phyloP scores from a whole-genome alignment of 2,329 filamentous ascomycete species.

The Simplicillium aogashimaense region DNA sequence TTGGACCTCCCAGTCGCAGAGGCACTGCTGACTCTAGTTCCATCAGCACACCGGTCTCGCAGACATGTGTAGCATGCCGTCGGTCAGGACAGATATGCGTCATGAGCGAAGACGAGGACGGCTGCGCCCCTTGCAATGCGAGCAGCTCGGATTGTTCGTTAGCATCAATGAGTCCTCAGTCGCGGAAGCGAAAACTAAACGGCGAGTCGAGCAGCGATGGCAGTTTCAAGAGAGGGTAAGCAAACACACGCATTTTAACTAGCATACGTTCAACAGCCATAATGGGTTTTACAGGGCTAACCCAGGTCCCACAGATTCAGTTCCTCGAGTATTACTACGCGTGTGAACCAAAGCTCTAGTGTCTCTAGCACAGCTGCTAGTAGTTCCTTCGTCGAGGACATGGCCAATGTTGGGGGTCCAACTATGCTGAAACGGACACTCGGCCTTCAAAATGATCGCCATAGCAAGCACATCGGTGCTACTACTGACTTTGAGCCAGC shows the following conservation, averaged over 20 bases:
- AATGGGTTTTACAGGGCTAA: neutral
- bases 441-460: constrained; percentile 67
- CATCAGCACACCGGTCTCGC: neutral
- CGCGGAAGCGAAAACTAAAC: constrained; percentile 71
- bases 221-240: constrained; percentile 62
- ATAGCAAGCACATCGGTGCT: constrained; percentile 74
- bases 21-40: constrained; percentile 37
- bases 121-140: constrained; percentile 32
- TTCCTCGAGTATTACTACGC: constrained; percentile 43
- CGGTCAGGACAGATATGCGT: constrained; percentile 64
- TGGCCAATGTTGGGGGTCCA: constrained; percentile 59
- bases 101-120: constrained; percentile 61
- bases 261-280: no score
- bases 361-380: constrained; percentile 52
- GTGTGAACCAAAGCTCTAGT: constrained; percentile 44
- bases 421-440: constrained; percentile 59
- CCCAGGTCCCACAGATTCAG: constrained; percentile 24
- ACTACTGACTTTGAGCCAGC: constrained; percentile 77
- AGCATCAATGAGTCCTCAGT: constrained; percentile 47
- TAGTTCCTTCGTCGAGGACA: constrained; percentile 56
- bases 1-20: constrained; percentile 37
- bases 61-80: neutral
- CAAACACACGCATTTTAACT: no score
- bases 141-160: constrained; percentile 5
- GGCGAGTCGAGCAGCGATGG: constrained; percentile 50